phyloP scores from a whole-genome alignment of 2,329 filamentous ascomycete species.

The Alternaria tenuissima region DNA sequence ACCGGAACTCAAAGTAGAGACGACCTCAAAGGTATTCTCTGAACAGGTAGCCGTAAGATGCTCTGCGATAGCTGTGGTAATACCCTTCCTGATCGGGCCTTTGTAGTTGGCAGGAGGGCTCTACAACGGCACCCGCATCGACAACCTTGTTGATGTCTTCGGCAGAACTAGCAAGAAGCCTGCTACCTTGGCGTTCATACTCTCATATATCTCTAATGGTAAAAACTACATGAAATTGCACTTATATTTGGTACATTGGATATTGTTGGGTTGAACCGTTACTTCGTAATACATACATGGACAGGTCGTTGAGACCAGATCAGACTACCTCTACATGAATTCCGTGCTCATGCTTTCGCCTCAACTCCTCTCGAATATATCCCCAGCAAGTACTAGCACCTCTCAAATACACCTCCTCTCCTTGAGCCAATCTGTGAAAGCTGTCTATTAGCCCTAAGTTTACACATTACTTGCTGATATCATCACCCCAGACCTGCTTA shows the following conservation, averaged over 20 bases:
- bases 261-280: slow-evolving; percentile 2
- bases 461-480: slow-evolving; percentile 42
- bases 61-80: too few relatives aligned
- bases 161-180: neutral
- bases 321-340: neutral
- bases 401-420: neutral
- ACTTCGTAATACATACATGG: slow-evolving; percentile 2
- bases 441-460: neutral
- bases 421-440: neutral
- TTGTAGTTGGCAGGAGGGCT: neutral
- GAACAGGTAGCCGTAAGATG: too few relatives aligned
- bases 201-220: too few relatives aligned
- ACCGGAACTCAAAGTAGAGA: too few relatives aligned
- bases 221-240: neutral
- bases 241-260: neutral
- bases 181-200: neutral
- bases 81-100: too few relatives aligned
- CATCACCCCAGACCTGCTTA: slow-evolving; percentile 64
- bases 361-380: neutral
- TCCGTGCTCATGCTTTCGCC: neutral
- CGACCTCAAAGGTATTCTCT: too few relatives aligned
- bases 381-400: neutral
- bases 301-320: neutral
- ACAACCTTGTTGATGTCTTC: neutral
- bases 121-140: neutral